Evolutionary conservation across 2,329 filamentous ascomycete genomes (phyloP).

Genomic region (Colletotrichum theobromicola): DNA sequence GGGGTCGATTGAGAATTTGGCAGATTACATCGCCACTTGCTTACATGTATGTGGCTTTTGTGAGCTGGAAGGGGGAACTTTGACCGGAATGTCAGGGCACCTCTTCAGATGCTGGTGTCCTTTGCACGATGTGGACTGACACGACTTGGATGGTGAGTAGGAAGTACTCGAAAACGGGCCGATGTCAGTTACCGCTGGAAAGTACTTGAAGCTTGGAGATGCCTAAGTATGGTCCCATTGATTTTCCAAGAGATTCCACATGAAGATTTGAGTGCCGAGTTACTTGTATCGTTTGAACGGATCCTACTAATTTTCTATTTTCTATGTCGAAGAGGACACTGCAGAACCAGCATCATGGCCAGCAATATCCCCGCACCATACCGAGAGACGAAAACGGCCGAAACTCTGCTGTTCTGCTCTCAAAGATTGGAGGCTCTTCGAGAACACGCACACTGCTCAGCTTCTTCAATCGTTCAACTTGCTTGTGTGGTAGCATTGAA

Average conservation of each 20-base stretch:
- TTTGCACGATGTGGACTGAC: neutral
- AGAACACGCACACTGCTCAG: neutral
- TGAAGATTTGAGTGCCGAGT: neutral
- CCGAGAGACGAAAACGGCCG: neutral
- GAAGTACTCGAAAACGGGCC: neutral
- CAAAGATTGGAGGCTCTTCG: neutral
- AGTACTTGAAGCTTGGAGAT: neutral
- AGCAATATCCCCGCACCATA: neutral
- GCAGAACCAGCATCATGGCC: neutral
- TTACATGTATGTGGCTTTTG: neutral
- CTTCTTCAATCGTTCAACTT: neutral
- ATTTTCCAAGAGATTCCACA: neutral
- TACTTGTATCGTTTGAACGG: neutral
- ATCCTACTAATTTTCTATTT: neutral
- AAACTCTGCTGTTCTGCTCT: neutral
- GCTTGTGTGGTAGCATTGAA: neutral
- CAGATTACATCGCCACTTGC: neutral
- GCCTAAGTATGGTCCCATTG: neutral
- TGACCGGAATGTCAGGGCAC: neutral
- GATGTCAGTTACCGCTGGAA: neutral
- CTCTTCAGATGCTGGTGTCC: neutral
- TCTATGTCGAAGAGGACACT: neutral
- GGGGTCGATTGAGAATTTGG: neutral
- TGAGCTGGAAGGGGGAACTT: neutral
- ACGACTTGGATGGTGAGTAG: neutral